Base-by-base conservation (phyloP, 805 yeast species). In the Starmerella powellii region DNA sequence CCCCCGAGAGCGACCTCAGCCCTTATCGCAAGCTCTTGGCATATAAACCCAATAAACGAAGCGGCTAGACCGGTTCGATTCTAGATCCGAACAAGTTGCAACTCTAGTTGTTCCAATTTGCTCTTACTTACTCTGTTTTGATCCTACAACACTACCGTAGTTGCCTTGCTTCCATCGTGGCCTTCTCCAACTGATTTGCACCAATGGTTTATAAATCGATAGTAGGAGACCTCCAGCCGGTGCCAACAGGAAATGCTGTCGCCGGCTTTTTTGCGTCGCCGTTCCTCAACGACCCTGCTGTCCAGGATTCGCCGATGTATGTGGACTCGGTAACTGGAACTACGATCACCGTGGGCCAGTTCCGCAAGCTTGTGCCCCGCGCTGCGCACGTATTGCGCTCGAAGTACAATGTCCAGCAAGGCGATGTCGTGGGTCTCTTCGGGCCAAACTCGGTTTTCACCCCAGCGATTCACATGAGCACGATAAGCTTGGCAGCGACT, bases 361-460 rank as follows among this genome's bases (percentile, higher is more conserved):
- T 41, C 24, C 24, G 37, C 11, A 15, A 24, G 8, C 48, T 43
- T 13, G 44, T 52, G 6, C 49, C 44, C 8, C 41, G 48, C 3
- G 35, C 48, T 10, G 51, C 59, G 8, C 50, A 48, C 11, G 34
- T 55, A 2, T 36, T 62, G 15, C 44, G 39, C 8, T 32, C 44
- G 21, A 37, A 46, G 37, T 51, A 45, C 34, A 47, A 47, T 8
- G 33, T 62, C 15, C 13, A 31, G 3, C 40, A 41, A 10, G 57
- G 54, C 33, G 62, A 57, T 15, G 62, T 61, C 12, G 61, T 62
- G 4, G 46, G 51, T 13, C 35, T 62, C 11, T 58, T 55, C 33
- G 52, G 54, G 19, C 39, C 47, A 15, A 62, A 63, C 52, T 38
- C 47, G 42, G 46, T 62, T 26, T 50, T 46, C 41, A 52, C 54